Conservation (phyloP, 2,329 filamentous ascomycete species). For the Sarocladium brachiariae region DNA sequence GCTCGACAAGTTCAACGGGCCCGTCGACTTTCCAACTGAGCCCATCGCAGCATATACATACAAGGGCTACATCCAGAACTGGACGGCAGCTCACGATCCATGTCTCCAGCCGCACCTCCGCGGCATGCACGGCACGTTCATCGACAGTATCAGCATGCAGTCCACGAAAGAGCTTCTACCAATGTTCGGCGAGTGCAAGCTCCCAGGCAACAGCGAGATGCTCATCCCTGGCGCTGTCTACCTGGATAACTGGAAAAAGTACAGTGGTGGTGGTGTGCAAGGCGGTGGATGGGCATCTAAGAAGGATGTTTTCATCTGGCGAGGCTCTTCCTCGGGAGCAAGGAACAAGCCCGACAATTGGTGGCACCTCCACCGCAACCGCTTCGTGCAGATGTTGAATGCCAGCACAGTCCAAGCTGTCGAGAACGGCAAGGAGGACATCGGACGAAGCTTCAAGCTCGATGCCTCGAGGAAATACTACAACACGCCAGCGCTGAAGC, state of each 20-base stretch:
- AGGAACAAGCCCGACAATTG: constrained; percentile 48
- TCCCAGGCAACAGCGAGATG: constrained; percentile 57
- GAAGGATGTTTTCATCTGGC: constrained; percentile 51
- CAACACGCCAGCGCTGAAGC: constrained; percentile 29
- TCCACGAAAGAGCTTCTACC: constrained; percentile 50
- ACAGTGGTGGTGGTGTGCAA: constrained; percentile 48
- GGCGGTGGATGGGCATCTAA: constrained; percentile 55
- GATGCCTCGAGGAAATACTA: constrained; percentile 36
- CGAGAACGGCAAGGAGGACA: constrained; percentile 31
- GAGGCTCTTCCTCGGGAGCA: constrained; percentile 58
- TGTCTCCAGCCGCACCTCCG: constrained; percentile 51
- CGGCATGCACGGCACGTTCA: constrained; percentile 49
- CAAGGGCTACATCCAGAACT: constrained; percentile 49
- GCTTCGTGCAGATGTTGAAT: constrained; percentile 64
- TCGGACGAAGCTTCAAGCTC: constrained; percentile 42
- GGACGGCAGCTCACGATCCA: constrained; percentile 50
- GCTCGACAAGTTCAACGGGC: constrained; percentile 23
- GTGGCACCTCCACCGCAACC: constrained; percentile 64
- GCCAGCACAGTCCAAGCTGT: constrained; percentile 47
- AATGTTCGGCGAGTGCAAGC: constrained; percentile 56
- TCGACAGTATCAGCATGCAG: constrained; percentile 46
- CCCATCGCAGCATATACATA: constrained; percentile 30
- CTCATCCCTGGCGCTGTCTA: constrained; percentile 61
- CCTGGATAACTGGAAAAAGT: constrained; percentile 49
- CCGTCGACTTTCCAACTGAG: constrained; percentile 27